A percentile compares a stretch with the other conserved stretches of the same genome.
phyloP scores from a whole-genome alignment of 768 basidiomycete genomes.

The Neoboletus magnificus region DNA sequence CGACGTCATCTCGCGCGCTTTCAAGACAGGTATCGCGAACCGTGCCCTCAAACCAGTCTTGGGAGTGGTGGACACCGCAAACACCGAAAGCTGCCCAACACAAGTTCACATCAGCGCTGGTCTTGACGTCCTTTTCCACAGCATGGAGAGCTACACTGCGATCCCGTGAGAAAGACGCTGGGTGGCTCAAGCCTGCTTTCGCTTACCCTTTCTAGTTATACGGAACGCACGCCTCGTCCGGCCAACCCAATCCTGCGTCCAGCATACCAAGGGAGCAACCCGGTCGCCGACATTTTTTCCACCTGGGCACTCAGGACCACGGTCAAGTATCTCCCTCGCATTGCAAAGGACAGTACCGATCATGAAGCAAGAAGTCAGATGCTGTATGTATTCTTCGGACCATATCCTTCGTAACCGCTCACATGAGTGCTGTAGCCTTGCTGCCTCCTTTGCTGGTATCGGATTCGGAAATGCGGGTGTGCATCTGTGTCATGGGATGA shows the following conservation, averaged over 20 bases:
- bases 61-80: constrained; percentile 84
- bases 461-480: constrained; percentile 95
- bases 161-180: constrained; percentile 62
- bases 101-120: constrained; percentile 94
- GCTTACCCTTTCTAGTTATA: constrained; percentile 53
- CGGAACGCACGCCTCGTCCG: constrained; percentile 86
- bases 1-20: constrained; percentile 85
- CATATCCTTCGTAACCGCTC: not conserved
- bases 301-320: constrained; percentile 90
- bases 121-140: constrained; percentile 93
- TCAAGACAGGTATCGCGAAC: constrained; percentile 96
- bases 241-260: constrained; percentile 87
- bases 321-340: constrained; percentile 82
- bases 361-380: constrained; percentile 84
- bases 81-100: constrained; percentile 89
- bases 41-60: constrained; percentile 88
- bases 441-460: constrained; percentile 92
- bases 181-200: constrained; percentile 1
- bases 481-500: constrained; percentile 87
- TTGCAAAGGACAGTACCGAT: constrained; percentile 77
- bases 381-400: constrained; percentile 54
- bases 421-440: constrained; percentile 50
- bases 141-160: constrained; percentile 91
- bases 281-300: constrained; percentile 94
- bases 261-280: constrained; percentile 91